These are phyloP conservation scores for Candida morakotiae DNA, from an alignment of 805 yeast genomes.

Conservation along the genomic window DNA sequence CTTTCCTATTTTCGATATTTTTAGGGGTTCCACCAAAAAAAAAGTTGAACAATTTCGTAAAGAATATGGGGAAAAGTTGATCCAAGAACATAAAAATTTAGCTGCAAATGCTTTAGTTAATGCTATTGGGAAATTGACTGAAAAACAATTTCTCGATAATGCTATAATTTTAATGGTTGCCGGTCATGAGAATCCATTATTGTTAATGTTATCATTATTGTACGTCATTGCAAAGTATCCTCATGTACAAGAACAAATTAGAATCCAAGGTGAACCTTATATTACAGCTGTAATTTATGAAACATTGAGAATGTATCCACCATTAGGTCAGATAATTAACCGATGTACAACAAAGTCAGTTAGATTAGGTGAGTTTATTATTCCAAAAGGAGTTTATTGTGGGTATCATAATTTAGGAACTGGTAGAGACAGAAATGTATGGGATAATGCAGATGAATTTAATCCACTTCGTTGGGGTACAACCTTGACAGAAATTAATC, in stretches of 20 bases:
- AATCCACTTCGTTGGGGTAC: slow-evolving; percentile 52
- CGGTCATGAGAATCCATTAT: slow-evolving; percentile 62
- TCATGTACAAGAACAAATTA: slow-evolving; percentile 25
- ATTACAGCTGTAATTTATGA: slow-evolving; percentile 40
- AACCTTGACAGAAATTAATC: slow-evolving; percentile 29
- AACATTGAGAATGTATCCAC: slow-evolving; percentile 50
- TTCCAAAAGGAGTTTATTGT: slow-evolving; percentile 50
- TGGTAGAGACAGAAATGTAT: slow-evolving; percentile 38
- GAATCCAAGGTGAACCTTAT: slow-evolving; percentile 13
- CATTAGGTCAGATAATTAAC: slow-evolving; percentile 54
- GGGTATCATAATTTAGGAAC: slow-evolving; percentile 55
- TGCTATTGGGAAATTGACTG: slow-evolving; percentile 36
- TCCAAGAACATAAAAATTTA: slow-evolving; percentile 23
- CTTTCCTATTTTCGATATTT: slow-evolving; percentile 50
- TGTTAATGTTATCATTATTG: slow-evolving; percentile 44
- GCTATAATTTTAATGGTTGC: slow-evolving; percentile 54
- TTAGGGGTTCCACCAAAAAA: slow-evolving; percentile 40
- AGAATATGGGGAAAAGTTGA: slow-evolving; percentile 25
- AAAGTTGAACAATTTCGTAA: slow-evolving; percentile 41
- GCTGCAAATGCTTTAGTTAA: slow-evolving; percentile 40
- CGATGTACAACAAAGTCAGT: slow-evolving; percentile 38
- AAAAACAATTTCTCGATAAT: slow-evolving; percentile 50
- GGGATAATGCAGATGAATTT: slow-evolving; percentile 45
- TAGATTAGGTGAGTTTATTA: slow-evolving; percentile 38
- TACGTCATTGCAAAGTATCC: slow-evolving; percentile 44